Conservation (phyloP, 352 stramenopile genomes). For the Discostella stelligera region DNA sequence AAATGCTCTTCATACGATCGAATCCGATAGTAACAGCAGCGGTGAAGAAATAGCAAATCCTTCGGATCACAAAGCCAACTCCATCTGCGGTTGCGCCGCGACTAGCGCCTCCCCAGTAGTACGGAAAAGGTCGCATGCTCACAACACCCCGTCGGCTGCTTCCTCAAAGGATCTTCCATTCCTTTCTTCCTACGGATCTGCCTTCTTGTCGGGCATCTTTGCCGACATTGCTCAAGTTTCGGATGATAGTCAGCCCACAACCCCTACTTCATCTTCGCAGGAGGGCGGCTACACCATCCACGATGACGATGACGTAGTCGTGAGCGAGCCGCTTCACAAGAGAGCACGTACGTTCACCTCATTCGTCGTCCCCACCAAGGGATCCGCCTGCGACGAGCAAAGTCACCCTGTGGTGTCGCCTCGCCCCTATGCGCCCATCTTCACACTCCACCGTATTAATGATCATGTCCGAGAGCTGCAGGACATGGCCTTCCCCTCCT, state of each 20-base stretch:
- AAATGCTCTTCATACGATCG: constrained; percentile 20
- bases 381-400: neutral
- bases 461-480: constrained; percentile 31
- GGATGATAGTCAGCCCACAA: constrained; percentile 10
- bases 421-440: constrained; percentile 17
- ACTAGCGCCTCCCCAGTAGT: neutral
- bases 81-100: neutral
- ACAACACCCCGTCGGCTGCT: constrained; percentile 19
- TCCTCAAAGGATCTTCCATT: constrained; percentile 18
- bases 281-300: neutral
- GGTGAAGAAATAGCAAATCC: constrained; percentile 1
- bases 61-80: neutral
- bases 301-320: neutral
- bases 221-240: constrained; percentile 60
- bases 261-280: constrained; percentile 1
- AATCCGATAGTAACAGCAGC: constrained; percentile 16
- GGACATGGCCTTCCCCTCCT: constrained; percentile 56
- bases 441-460: constrained; percentile 40
- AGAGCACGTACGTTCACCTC: constrained; percentile 39
- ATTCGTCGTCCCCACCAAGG: constrained; percentile 9
- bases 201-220: constrained; percentile 70
- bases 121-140: constrained; percentile 22
- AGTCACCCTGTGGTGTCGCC: constrained; percentile 26
- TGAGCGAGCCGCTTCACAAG: constrained; percentile 36
- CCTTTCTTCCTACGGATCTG: constrained; percentile 65